Percentiles rank a stretch among this genome's conserved stretches.
Conservation (phyloP, 495 filamentous ascomycete species). For the Trichoderma gamsii region DNA sequence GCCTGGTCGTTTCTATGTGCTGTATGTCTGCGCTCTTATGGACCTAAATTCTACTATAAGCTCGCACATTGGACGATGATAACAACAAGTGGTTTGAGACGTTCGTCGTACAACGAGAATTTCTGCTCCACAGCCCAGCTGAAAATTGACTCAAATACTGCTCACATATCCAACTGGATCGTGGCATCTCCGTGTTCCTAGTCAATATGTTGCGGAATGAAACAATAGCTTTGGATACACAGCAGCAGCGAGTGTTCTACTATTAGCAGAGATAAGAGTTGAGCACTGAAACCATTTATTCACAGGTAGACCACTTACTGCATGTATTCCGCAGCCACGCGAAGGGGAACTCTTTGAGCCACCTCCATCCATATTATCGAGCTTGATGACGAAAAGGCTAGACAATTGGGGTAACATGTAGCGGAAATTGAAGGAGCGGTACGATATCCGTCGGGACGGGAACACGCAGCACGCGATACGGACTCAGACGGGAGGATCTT, state of each 20-base stretch:
- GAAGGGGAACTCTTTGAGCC: not conserved
- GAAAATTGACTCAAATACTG: not conserved
- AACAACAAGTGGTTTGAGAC: no score
- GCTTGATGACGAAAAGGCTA: not conserved
- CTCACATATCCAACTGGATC: not conserved
- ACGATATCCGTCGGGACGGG: not conserved
- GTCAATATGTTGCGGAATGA: not conserved
- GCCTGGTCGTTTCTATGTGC: no score
- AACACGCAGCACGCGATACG: not conserved
- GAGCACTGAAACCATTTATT: not conserved
- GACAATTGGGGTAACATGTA: not conserved
- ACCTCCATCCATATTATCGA: no score
- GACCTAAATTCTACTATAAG: not conserved
- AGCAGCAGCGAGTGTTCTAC: not conserved
- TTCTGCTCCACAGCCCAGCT: not conserved
- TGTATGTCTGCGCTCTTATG: not conserved
- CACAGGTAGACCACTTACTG: not conserved
- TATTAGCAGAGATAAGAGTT: not conserved
- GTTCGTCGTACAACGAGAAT: not conserved
- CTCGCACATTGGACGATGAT: no score
- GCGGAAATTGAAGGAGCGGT: not conserved
- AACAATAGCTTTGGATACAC: conserved; percentile 7
- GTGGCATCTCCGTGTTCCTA: not conserved
- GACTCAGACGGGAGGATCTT: not conserved
- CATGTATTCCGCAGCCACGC: not conserved